Base-by-base conservation (phyloP, 2,329 filamentous ascomycete genomes). In the Zymoseptoria passerinii region DNA sequence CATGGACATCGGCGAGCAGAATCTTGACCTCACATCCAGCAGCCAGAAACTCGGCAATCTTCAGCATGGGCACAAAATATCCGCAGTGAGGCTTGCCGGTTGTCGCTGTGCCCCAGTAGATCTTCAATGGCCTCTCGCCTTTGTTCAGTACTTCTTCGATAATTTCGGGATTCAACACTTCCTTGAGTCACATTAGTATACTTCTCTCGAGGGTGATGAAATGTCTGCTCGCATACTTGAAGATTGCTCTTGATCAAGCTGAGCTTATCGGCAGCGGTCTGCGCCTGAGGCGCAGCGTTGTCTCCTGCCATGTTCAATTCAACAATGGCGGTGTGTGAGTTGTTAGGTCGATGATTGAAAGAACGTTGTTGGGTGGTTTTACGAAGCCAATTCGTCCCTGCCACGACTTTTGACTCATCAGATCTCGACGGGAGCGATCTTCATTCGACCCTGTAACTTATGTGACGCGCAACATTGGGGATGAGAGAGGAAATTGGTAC, bases 91-190 rank as follows among this genome's bases (percentile, higher is more conserved):
- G 91, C 60, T 86, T 82, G n/a, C 90, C 90, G 0, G 90, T 95
- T 16, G 90, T 90, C 18, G 89, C 89, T 48, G 88, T 92, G 49
- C 88, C 89, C 90, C 89, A 95, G 83, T 95, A 95, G 73, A 95
- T 84, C 72, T 85, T 87, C 54, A 89, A 81, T 56, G 85, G 83
- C 52, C 86, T 81, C 56, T 89, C 85, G 72, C 89, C 81, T 60
- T 84, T 84, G 64, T 87, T 75, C 62, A 92, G 81, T 51, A 84
- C 76, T 69, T 84, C 80, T 72, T 91, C 83, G 70, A 94, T 88
- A 62, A 95, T 90, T 70, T 95, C 90, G 23, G 85, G 85, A 71
- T 94, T 92, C 61, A 96, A 81, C 53, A 90, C 79, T 78, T 96
- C 91, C 61, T 86, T 84, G 59, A 52, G 19, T 52, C 28, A 28